Base-by-base conservation (phyloP, 164 flowering plant species). In the Annona cherimola region DNA sequence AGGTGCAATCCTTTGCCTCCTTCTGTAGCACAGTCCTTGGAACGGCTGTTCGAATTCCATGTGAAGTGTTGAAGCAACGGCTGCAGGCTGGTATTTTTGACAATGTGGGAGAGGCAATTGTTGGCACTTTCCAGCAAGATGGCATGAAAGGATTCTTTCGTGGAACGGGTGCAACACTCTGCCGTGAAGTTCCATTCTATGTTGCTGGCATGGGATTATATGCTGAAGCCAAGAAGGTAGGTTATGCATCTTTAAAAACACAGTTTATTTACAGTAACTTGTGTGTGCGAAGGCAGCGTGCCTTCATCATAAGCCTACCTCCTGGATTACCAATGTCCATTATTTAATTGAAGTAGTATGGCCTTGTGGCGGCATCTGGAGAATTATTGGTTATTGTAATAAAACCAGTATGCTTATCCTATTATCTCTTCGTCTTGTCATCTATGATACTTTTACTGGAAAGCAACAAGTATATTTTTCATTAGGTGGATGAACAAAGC, bases 121-220 rank as follows among this genome's bases (percentile, higher is more conserved):
- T 89, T 60, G 96, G 95, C 45, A 96, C 99, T 14, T 81, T 93
- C 88, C 83, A 84, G 3, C 95, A 90, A 79, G 98, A 96, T 86
- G 99, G 99, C 68, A 79, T 88, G 3, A 86, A 79, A 81, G 99
- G 98, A 54, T 96, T 96, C 79, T 96, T 96, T 76, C 96, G 99
- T 65, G 99, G 99, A 74, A 96, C 98, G 69, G 96, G 95, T 69
- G 98, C 96, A 19, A 96, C 99, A 65, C 96, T 96, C 72, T 93
- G 88, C 73, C 87, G 99, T 50, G 99, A 96, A 80, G 94, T 96
- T 81, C 99, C 99, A 6, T 92, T 96, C 73, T 96, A 96, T 81
- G 99, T 96, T 67, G 97, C 96, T 69, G 99, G 99, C 78, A 93
- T 90, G 96, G 90, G 97, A 7, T 87, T 96, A 16, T 96, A 96